Conservation (phyloP, 164 flowering plant genomes). For the Liriodendron chinense region DNA sequence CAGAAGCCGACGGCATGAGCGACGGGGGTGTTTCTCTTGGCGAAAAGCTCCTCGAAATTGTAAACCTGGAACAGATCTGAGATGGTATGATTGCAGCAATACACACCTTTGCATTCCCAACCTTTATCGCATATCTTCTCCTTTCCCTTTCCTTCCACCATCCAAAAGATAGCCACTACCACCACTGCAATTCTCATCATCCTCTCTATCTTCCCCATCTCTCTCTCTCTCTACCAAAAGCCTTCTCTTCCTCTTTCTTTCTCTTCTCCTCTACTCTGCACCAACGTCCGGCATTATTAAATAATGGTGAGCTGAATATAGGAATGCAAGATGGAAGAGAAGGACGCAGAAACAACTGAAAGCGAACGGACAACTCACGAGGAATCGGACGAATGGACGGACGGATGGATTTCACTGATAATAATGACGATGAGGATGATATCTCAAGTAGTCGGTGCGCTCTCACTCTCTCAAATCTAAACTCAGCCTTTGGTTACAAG, state of each 20-base stretch:
- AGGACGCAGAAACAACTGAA: neutral
- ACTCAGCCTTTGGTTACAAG: too few species aligned
- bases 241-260: neutral
- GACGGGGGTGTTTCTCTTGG: constrained; percentile 76
- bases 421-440: too few species aligned
- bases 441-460: too few species aligned
- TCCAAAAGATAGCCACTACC: neutral
- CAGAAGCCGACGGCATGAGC: constrained; percentile 88
- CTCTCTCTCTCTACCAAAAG: neutral
- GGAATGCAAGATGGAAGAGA: neutral
- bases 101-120: constrained; percentile 73
- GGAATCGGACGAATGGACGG: too few species aligned
- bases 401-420: too few species aligned
- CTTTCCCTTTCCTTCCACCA: constrained; percentile 45
- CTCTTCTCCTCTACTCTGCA: neutral
- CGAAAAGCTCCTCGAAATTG: constrained; percentile 81
- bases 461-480: too few species aligned
- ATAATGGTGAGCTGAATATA: too few species aligned
- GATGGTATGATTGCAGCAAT: constrained; percentile 80
- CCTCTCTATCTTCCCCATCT: neutral
- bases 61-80: constrained; percentile 68
- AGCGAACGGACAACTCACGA: neutral
- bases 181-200: constrained; percentile 4
- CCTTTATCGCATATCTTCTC: constrained; percentile 54
- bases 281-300: neutral